Base-by-base conservation (phyloP, 75 land plant genomes). In the Isoetes taiwanensis region DNA sequence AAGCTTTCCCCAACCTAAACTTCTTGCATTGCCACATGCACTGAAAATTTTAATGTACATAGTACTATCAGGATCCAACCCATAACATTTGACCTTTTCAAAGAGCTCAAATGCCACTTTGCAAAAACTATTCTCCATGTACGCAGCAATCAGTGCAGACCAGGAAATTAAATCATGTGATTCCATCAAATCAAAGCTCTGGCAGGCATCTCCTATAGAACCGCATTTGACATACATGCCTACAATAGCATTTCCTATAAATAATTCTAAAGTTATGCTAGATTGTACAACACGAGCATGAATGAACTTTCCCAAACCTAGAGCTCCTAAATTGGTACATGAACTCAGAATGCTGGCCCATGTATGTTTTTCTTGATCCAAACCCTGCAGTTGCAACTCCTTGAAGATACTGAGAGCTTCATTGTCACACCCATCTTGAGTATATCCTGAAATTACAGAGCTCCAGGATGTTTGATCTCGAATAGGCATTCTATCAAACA, bases 401-500 rank as follows among this genome's bases (percentile, higher is more conserved):
- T 30, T 29, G 32, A 65, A 82, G 8, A 75, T 41, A 2, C 53
- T 4, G 9, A 78, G 52, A 12, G 76, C 67, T 54, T 19, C 56
- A 28, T 2, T 25, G 26, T 68, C 82, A 71, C 12, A 54, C 0
- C 82, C 86, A 69, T 83, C 70, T 55, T 82, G 75, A 28, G 80
- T 76, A 62, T 74, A 76, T 21, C 90, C 80, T 42, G 70, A 68
- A 28, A 85, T 74, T n/a, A 82, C 55, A 14, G 86, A 39, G 37
- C 73, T 85, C 83, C 86, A 85, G 0, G 90, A 79, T 0, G 79
- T 78, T 34, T 72, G 17, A 30, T 85, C 76, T 32, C 68, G 73
- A 11, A 29, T 34, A 8, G 0, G n/a, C 41, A 82, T 65, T 17
- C 38, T 33, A 17, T 55, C 42, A 42, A 85, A 82, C 5, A 57